These are phyloP conservation scores for Tubosaeta brunneosetosa DNA, from an alignment of 768 basidiomycete species.

Conservation along the genomic window DNA sequence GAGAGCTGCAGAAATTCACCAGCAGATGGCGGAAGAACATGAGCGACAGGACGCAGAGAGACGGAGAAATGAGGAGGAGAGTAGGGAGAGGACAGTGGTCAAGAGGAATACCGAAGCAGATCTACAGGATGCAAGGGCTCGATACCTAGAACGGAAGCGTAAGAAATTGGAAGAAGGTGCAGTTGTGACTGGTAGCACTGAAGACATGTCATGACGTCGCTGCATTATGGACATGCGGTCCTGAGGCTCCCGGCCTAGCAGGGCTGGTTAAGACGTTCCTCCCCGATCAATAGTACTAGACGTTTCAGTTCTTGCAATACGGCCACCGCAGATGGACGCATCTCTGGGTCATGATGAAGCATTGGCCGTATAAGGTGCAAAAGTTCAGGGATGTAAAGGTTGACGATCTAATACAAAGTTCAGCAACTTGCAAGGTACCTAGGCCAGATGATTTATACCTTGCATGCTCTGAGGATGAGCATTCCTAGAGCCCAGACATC, in stretches of 20 bases:
- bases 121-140: constrained; percentile 66
- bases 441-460: constrained; percentile 41
- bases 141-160: constrained; percentile 78
- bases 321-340: constrained; percentile 46
- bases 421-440: neutral
- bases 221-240: neutral
- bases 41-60: constrained; percentile 53
- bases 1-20: constrained; percentile 68
- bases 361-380: constrained; percentile 52
- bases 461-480: constrained; percentile 58
- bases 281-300: constrained; percentile 40
- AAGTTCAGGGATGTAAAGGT: constrained; percentile 57
- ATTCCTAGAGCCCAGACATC: constrained; percentile 72
- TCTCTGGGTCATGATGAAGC: constrained; percentile 48
- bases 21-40: constrained; percentile 74
- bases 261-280: constrained; percentile 27
- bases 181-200: neutral
- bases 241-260: constrained; percentile 3
- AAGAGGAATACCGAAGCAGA: constrained; percentile 75
- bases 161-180: constrained; percentile 54
- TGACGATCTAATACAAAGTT: constrained; percentile 42
- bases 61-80: constrained; percentile 57
- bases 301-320: constrained; percentile 51
- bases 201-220: constrained; percentile 9
- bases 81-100: constrained; percentile 58